Conservation (phyloP, 2,329 filamentous ascomycete species). For the Xenoacremonium recifei region DNA sequence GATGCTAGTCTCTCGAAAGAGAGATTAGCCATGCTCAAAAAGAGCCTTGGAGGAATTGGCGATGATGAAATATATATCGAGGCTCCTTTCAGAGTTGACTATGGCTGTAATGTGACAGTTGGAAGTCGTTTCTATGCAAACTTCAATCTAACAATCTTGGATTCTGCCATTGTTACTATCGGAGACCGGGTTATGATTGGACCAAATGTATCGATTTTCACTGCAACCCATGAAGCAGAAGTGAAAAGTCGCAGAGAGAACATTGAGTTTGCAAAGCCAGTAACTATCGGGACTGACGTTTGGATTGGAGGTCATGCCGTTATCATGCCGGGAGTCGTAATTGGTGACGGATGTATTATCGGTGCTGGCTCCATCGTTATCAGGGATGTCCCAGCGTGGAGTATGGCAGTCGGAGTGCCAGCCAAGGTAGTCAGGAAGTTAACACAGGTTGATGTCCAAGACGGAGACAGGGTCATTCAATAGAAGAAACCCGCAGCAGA, state of each 20-base stretch:
- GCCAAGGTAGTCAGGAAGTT: conserved; percentile 47
- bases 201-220: conserved; percentile 67
- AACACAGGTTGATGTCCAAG: too few relatives aligned
- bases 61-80: conserved; percentile 54
- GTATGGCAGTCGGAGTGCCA: conserved; percentile 45
- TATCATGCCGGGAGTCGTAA: conserved; percentile 50
- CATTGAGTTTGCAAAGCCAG: conserved; percentile 42
- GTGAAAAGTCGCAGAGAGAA: conserved; percentile 42
- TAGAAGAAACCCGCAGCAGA: too few relatives aligned
- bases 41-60: conserved; percentile 50
- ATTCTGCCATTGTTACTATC: conserved; percentile 66
- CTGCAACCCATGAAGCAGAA: conserved; percentile 68
- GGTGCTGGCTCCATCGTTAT: conserved; percentile 47
- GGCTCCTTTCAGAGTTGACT: conserved; percentile 60
- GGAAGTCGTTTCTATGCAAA: conserved; percentile 61
- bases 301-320: conserved; percentile 51
- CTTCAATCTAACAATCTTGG: conserved; percentile 59
- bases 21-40: conserved; percentile 48
- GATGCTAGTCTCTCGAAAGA: too few relatives aligned
- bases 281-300: conserved; percentile 50
- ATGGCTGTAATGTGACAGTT: conserved; percentile 62
- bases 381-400: conserved; percentile 44
- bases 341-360: conserved; percentile 50
- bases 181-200: conserved; percentile 69
- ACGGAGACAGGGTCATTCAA: too few relatives aligned